Evolutionary conservation across 2,329 filamentous ascomycete genomes (phyloP).

Genomic region (Claviceps sp.): DNA sequence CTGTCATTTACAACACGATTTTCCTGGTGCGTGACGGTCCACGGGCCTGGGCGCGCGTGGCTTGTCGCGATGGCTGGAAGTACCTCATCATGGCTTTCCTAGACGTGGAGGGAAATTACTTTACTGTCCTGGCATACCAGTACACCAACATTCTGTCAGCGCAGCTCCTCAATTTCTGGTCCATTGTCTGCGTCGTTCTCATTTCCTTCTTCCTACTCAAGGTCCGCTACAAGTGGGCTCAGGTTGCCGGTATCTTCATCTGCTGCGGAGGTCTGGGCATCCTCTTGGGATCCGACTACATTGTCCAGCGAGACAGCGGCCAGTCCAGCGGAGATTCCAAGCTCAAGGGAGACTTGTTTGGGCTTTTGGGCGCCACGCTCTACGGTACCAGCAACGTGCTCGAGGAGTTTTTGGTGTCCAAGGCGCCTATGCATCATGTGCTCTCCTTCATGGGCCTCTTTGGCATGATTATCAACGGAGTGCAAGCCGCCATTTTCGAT

Average conservation of each 20-base stretch:
- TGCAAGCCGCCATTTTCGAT: slow-evolving; percentile 86
- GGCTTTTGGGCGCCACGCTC: slow-evolving; percentile 73
- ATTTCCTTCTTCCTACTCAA: slow-evolving; percentile 70
- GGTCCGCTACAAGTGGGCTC: slow-evolving; percentile 80
- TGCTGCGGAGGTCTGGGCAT: slow-evolving; percentile 86
- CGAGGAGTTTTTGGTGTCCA: slow-evolving; percentile 87
- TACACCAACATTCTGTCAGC: slow-evolving; percentile 86
- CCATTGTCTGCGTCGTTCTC: slow-evolving; percentile 81
- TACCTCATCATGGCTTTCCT: slow-evolving; percentile 87
- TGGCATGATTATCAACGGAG: slow-evolving; percentile 81
- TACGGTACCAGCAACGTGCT: slow-evolving; percentile 87
- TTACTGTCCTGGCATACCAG: slow-evolving; percentile 85
- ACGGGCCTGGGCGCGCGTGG: slow-evolving; percentile 50
- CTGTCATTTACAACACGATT: slow-evolving; percentile 66
- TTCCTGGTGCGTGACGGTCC: slow-evolving; percentile 71
- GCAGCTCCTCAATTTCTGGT: slow-evolving; percentile 97
- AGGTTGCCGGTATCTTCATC: slow-evolving; percentile 76
- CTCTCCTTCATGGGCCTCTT: slow-evolving; percentile 82
- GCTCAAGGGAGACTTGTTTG: slow-evolving; percentile 87
- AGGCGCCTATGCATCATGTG: slow-evolving; percentile 81
- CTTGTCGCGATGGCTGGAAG: slow-evolving; percentile 71
- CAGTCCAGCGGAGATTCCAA: slow-evolving; percentile 50
- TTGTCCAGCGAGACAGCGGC: slow-evolving; percentile 55
- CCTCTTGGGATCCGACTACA: slow-evolving; percentile 75
- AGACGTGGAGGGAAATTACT: slow-evolving; percentile 96